Base-by-base conservation (phyloP, 2,329 filamentous ascomycete genomes). In the Camillea tinctor region DNA sequence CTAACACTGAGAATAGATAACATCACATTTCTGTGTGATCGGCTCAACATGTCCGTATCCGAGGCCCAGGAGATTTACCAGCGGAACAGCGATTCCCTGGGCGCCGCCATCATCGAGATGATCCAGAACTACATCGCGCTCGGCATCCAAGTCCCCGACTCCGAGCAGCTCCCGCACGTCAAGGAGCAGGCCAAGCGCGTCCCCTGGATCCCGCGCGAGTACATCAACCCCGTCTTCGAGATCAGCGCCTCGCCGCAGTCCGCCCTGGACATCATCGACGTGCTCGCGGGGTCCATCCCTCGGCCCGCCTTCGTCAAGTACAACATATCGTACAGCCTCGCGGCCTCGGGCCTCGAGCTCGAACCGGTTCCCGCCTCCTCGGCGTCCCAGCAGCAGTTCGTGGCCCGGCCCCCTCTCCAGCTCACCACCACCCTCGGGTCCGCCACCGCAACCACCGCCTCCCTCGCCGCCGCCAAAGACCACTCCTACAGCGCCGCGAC, bases 21-120 rank as follows among this genome's bases (percentile, higher is more conserved):
- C 26, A 76, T 83, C 30, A 66, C 73, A 4, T 80, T 77, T 62
- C 69, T 83, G 23, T 77, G 79, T 17, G 76, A 81, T 51, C 74
- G 76, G 50, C 73, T 83, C 9, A 72, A 76, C 51, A 67, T 80
- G 30, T 73, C 76, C 0, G 73, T 73, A 22, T 75, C 75, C 3
- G 76, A 80, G 24, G 76, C 81, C 4, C 73, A 73, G 1, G 69
- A 69, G 9, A 75, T 78, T 17, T 83, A 80, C 61, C 67, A 72
- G 22, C 72, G 73, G 6, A 74, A 74, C 26, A 68, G 71, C 22
- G 72, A 68, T 50, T 81, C 79, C 0, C 72, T 72, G 36, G 76
- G 76, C 17, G 73, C 73, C 6, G 74, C 81, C 1, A 75, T 79
- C 6, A 66, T 79, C 15, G 72, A 76, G 52, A 74, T 82, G 11